Base-by-base conservation (phyloP, 1,139 yeast species). In the Candida tropicalis region DNA sequence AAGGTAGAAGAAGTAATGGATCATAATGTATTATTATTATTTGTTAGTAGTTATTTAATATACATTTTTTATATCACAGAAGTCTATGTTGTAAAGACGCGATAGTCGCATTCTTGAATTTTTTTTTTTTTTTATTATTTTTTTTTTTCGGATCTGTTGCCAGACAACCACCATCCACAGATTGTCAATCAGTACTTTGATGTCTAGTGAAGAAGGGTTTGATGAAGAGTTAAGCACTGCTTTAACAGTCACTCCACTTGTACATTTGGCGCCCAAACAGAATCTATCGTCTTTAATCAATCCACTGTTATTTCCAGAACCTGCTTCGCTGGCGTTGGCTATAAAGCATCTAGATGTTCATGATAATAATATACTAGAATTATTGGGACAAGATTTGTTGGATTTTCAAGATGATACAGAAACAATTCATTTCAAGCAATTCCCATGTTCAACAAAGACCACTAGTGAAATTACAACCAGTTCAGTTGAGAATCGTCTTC, bases 251-350 rank as follows among this genome's bases (percentile, higher is more conserved):
- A 58, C 63, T 9, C 73, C 73, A 3, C 45, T 67, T 12, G 45
- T 57, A 13, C 67, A 63, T 43, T 50, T 66, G 12, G 46, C 66
- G 11, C 71, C 72, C 6, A 59, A 54, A 18, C 70, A 65, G 39
- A 61, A 55, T 24, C 26, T 64, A 5, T 61, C 62, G 2, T 59
- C 65, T 1, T 45, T 62, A 15, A 44, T 61, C 5, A 44, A 36
- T 15, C 38, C 38, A 8, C 38, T 25, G 38, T 2, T 18, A 22
- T 16, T 35, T 24, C 40, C 49, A 7, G 45, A 26, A 31, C 38
- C 46, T 22, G 41, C 39, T 2, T 43, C 40, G 3, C 11, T 36
- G n/a, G 25, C 41, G 3, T 39, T 26, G 41, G 38, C 8, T 13
- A 35, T 22, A 35, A 20, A 35, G 15, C 13, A 25, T 23, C 23